Evolutionary conservation across 2,329 filamentous ascomycete species (phyloP).

Genomic region (Setomelanomma holmii): DNA sequence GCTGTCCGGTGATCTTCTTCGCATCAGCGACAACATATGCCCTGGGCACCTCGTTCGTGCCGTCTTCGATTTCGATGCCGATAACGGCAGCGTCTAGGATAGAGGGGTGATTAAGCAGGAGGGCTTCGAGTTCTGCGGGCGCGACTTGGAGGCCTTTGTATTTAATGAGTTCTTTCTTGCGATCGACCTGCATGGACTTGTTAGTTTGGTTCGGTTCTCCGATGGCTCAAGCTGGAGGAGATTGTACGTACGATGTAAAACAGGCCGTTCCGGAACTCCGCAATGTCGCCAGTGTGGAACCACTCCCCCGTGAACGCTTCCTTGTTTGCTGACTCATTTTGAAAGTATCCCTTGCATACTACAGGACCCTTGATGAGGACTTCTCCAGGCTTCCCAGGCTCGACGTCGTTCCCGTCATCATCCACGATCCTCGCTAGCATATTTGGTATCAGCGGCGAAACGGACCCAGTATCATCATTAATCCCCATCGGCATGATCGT

Average conservation of each 20-base stretch:
- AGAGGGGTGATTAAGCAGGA: slow-evolving; percentile 50
- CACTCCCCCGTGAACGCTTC: slow-evolving; percentile 45
- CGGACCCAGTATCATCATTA: slow-evolving; percentile 56
- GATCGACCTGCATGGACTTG: slow-evolving; percentile 26
- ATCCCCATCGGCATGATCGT: slow-evolving; percentile 54
- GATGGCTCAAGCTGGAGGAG: no score
- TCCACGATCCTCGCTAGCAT: slow-evolving; percentile 44
- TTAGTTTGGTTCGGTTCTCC: no score
- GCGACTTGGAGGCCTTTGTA: slow-evolving; percentile 60
- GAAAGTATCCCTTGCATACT: slow-evolving; percentile 48
- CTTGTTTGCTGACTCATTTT: slow-evolving; percentile 38
- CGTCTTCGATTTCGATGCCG: slow-evolving; percentile 47
- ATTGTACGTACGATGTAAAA: slow-evolving; percentile 49
- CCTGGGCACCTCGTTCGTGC: slow-evolving; percentile 50
- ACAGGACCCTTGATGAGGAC: slow-evolving; percentile 46
- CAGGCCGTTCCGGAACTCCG: slow-evolving; percentile 42
- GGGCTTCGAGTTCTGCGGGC: slow-evolving; percentile 57
- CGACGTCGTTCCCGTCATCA: slow-evolving; percentile 42
- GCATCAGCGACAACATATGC: slow-evolving; percentile 53
- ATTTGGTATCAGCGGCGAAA: slow-evolving; percentile 53
- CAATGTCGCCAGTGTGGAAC: slow-evolving; percentile 51
- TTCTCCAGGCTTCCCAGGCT: slow-evolving; percentile 40
- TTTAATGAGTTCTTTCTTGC: slow-evolving; percentile 57
- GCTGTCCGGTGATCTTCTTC: slow-evolving; percentile 33
- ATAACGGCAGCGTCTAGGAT: slow-evolving; percentile 58